Conservation (phyloP, 192 early-diverging fungal genomes). For the Coemansia sp. region DNA sequence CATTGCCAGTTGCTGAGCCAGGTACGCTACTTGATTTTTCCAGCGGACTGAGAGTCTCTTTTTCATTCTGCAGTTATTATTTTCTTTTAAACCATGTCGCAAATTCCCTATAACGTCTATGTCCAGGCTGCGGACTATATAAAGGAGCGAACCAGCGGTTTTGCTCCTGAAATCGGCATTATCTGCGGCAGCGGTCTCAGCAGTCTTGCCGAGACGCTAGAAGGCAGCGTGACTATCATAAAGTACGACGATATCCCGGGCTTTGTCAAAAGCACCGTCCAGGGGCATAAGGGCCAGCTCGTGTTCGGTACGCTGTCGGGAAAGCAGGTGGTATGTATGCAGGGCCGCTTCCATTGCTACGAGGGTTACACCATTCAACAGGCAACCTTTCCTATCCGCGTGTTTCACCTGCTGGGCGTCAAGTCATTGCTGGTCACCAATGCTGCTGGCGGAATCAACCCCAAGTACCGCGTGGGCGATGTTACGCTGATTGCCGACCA, state of each 20-base stretch:
- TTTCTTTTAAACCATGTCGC: conserved; percentile 8
- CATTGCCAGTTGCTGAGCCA: too few relatives aligned
- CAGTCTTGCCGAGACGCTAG: conserved; percentile 73
- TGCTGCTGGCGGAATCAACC: conserved; percentile 84
- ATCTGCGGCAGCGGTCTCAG: conserved; percentile 89
- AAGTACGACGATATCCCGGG: conserved; percentile 81
- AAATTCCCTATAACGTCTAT: conserved; percentile 44
- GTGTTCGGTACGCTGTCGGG: conserved; percentile 81
- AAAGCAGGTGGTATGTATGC: conserved; percentile 80
- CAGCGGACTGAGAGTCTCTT: too few relatives aligned
- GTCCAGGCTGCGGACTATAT: conserved; percentile 38
- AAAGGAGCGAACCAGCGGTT: conserved; percentile 13
- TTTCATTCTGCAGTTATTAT: too few relatives aligned
- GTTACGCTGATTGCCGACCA: conserved; percentile 80
- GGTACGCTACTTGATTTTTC: too few relatives aligned
- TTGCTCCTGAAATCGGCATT: conserved; percentile 63
- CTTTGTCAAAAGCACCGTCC: conserved; percentile 71
- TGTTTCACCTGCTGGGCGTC: conserved; percentile 82
- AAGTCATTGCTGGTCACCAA: conserved; percentile 79
- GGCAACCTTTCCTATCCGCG: conserved; percentile 81
- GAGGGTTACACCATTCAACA: conserved; percentile 80
- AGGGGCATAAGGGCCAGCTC: conserved; percentile 58
- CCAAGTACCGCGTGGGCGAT: conserved; percentile 76
- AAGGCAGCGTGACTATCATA: conserved; percentile 59
- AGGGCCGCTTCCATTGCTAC: conserved; percentile 88